phyloP scores from a whole-genome alignment of 1,284 basidiomycete species.

The Moesziomyces aphidis region DNA sequence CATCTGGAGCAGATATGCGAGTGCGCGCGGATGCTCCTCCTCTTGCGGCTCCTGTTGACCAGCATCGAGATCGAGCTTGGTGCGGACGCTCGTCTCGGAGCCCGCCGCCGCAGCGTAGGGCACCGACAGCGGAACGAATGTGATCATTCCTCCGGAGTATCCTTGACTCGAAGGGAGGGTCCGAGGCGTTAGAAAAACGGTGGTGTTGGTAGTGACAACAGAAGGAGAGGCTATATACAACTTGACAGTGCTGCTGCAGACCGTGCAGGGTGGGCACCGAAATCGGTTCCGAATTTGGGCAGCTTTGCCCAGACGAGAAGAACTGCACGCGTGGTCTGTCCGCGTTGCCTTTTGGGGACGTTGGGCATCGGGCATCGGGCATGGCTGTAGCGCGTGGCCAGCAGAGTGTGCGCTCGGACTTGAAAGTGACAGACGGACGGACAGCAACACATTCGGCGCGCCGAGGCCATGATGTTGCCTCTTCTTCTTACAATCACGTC shows the following conservation, averaged over 20 bases:
- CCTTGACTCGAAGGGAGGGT: neutral
- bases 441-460: conserved; percentile 7
- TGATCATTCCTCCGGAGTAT: conserved; percentile 41
- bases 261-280: neutral
- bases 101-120: conserved; percentile 40
- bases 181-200: too few species aligned
- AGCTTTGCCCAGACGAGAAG: neutral
- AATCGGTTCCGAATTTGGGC: neutral
- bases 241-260: neutral
- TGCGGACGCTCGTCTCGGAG: conserved; percentile 22
- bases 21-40: conserved; percentile 57
- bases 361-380: conserved; percentile 6
- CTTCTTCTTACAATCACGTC: too few species aligned
- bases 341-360: too few species aligned
- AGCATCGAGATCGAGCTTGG: conserved; percentile 35
- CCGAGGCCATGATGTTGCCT: too few species aligned
- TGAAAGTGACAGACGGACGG: conserved; percentile 1
- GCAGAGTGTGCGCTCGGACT: conserved; percentile 10
- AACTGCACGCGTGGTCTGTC: neutral
- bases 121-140: conserved; percentile 57
- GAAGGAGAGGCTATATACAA: neutral
- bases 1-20: conserved; percentile 84
- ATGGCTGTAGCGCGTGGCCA: conserved; percentile 5
- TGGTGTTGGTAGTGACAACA: neutral
- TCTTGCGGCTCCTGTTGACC: conserved; percentile 3